Base-by-base conservation (phyloP, 2,329 filamentous ascomycete genomes). In the Dactylellina haptotyla region DNA sequence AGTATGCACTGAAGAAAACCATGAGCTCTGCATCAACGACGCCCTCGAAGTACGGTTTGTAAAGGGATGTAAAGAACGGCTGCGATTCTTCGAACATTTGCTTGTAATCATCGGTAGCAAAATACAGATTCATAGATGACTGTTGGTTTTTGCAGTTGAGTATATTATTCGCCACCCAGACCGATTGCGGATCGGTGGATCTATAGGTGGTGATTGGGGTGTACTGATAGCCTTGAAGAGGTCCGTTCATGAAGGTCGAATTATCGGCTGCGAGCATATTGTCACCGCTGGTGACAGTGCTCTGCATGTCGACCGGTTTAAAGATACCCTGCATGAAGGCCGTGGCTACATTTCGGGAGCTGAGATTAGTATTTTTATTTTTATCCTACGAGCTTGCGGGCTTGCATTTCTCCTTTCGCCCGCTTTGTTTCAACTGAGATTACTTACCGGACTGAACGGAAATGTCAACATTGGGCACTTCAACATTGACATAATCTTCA, bases 251-350 rank as follows among this genome's bases (percentile, higher is more conserved):
- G 28, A 73, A 73, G 26, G 61, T 73, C 4, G 69, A 73, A 23
- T 73, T 73, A 43, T 73, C 69, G 14, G 46, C 20, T 26, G 34
- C 46, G 12, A 26, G n/a, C 16, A 56, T 5, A 25, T 8, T 8
- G 1, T 61, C 37, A 18, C 48, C 39, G 30, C 53, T 54, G 4
- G 48, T 48, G 8, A 57, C 48, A 8, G 20, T 66, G 28, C 37
- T 66, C 16, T 32, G 14, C 20, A 50, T 5, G 23, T 56, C 69
- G 18, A 73, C 41, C 2, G 69, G 69, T 25, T 43, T 45, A 20
- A 56, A 73, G n/a, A 73, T 10, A 12, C 69, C 69, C 18, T 73
- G 69, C 61, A 73, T 56, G 48, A 73, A 73, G 12, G 69, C 61
- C 61, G 41, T 73, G 26, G 69, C 69, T 73, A 16, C 18, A 39